Conservation (phyloP, 2,329 filamentous ascomycete genomes). For the Harringtonia aguacate region DNA sequence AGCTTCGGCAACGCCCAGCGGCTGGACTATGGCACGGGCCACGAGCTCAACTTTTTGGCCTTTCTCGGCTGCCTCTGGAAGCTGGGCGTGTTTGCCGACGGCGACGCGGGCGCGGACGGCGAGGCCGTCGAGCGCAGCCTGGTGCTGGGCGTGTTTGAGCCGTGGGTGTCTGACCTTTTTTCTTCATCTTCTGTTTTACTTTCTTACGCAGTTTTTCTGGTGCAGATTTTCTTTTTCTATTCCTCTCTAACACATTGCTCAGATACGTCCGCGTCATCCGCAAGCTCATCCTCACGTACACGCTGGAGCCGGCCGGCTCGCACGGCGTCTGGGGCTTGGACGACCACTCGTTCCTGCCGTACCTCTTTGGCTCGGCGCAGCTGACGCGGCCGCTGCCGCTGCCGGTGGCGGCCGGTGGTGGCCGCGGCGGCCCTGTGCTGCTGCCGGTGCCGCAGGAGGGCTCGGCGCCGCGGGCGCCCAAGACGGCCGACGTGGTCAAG, state of each 20-base stretch:
- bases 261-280: conserved; percentile 76
- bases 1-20: conserved; percentile 81
- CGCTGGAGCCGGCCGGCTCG: conserved; percentile 86
- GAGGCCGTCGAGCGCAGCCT: conserved; percentile 64
- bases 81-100: conserved; percentile 63
- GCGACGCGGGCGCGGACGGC: conserved; percentile 18
- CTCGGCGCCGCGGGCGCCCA: conserved; percentile 60
- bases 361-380: conserved; percentile 92
- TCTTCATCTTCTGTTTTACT: not conserved
- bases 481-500: conserved; percentile 60
- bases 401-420: too few relatives aligned
- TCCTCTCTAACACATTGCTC: not conserved
- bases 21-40: conserved; percentile 91
- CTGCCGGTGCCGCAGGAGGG: conserved; percentile 64
- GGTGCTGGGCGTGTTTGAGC: conserved; percentile 72
- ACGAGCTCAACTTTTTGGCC: conserved; percentile 89
- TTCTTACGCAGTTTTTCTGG: conserved; percentile 3
- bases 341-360: conserved; percentile 88
- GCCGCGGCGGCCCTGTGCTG: too few relatives aligned
- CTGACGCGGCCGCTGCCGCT: conserved; percentile 62
- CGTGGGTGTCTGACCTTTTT: conserved; percentile 39
- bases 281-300: conserved; percentile 79
- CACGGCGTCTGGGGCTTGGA: conserved; percentile 99
- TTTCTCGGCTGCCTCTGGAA: conserved; percentile 91
- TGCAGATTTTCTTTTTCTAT: not conserved